Percentiles rank a stretch among this genome's conserved stretches.
Evolutionary conservation across 306 rosid species (phyloP).

Genomic region (Dalbergia oliveri): DNA sequence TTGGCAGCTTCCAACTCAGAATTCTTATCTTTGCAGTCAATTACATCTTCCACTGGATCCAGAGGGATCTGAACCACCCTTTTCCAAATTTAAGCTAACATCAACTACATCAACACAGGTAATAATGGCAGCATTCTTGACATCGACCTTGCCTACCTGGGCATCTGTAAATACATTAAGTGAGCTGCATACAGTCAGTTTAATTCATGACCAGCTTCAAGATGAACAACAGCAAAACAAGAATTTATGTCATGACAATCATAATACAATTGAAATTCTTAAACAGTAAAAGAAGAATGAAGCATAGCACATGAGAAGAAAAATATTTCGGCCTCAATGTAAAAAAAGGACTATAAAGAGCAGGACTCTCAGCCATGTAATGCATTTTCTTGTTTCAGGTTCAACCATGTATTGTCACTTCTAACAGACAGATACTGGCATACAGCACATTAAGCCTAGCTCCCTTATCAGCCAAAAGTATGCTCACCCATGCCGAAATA

Average conservation of each 20-base stretch:
- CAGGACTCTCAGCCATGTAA: neutral
- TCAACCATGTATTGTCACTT: constrained; percentile 11
- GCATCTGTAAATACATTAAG: constrained; percentile 49
- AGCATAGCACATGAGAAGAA: constrained; percentile 15
- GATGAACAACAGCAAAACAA: constrained; percentile 24
- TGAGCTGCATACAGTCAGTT: constrained; percentile 22
- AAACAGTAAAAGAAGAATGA: constrained; percentile 4
- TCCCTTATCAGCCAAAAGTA: constrained; percentile 12
- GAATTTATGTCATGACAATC: constrained; percentile 12
- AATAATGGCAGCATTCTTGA: constrained; percentile 48
- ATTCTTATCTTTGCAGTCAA: constrained; percentile 44
- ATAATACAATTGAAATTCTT: constrained; percentile 4
- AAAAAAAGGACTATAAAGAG: constrained; percentile 8
- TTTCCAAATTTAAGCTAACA: constrained; percentile 47
- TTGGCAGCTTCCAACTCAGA: constrained; percentile 44
- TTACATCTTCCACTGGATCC: constrained; percentile 50
- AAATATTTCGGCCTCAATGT: constrained; percentile 26
- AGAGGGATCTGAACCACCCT: constrained; percentile 45
- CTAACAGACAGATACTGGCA: neutral
- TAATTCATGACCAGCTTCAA: constrained; percentile 28
- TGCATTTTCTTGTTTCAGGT: constrained; percentile 15
- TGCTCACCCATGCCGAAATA: neutral
- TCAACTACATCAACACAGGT: constrained; percentile 54
- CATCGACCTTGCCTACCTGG: constrained; percentile 48
- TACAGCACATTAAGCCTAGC: constrained; percentile 5